Base-by-base conservation (phyloP, 164 flowering plant genomes). In the Akebia trifoliata region DNA sequence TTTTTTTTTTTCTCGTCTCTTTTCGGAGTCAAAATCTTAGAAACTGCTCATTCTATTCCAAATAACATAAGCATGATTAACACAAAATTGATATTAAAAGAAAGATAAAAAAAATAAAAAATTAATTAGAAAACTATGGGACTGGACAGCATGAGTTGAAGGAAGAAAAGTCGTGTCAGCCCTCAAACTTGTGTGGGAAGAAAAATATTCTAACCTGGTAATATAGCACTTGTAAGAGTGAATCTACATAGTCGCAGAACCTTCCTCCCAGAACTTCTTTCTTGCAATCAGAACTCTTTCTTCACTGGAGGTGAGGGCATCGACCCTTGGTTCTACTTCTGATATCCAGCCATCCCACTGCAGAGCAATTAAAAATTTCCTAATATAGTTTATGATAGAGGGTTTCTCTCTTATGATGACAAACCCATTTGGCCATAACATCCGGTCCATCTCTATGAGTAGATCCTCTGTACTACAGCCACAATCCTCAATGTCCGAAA, bases 371-470 rank as follows among this genome's bases (percentile, higher is more conserved):
- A 88, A 46, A 56, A 68, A 79, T 65, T 83, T 86, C 57, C 70
- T 60, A 10, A 87, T 60, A 36, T 84, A 70, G 53, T 72, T 74
- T 56, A 86, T 66, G 15, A 80, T 52, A 18, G 74, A 57, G 21
- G 83, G 67, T 59, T 74, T 79, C 73, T 91, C 98, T 71, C 98
- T 74, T 50, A 88, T 75, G 53, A 91, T 88, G 57, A 85, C 81
- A 77, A 86, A 80, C 2, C 98, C 98, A 31, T 74, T 68, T 18
- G 96, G 96, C 60, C 98, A 57, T 36, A 89, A 64, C 0, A 92
- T 88, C 24, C 98, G 61, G 59, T 92, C 98, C 90, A 92, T 86
- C 72, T 92, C 98, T 21, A 92, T 76, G 53, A 92, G 71, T 12
- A 88, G 76, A 78, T 92, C 96, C 67, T 83, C 96, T 10, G 44